Evolutionary conservation across 139 green algal species (phyloP).

Genomic region (Axilococcus clingmanii): DNA sequence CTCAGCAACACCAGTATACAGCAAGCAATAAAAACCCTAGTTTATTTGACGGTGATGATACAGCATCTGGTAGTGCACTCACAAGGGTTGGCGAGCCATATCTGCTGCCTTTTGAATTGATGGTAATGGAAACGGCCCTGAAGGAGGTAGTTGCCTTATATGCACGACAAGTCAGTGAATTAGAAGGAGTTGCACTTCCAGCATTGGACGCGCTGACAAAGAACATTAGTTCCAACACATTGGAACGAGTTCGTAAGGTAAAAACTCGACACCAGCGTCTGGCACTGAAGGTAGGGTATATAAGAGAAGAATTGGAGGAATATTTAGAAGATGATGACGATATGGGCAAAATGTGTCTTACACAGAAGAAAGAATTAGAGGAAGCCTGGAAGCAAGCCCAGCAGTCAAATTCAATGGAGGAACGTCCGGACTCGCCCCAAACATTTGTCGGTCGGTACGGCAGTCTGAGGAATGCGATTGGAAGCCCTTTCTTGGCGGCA

Average conservation of each 20-base stretch:
- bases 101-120: constrained; percentile 62
- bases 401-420: background rate
- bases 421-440: background rate
- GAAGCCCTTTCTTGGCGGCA: background rate
- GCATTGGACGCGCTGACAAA: constrained; percentile 64
- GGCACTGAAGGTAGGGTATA: constrained; percentile 30
- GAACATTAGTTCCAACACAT: constrained; percentile 38
- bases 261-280: constrained; percentile 75
- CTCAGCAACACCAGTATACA: too few species aligned
- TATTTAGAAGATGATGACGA: constrained; percentile 76
- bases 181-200: constrained; percentile 51
- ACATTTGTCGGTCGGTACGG: background rate
- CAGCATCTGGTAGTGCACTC: background rate
- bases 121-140: constrained; percentile 55
- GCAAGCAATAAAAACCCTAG: constrained; percentile 7
- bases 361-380: constrained; percentile 33
- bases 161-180: constrained; percentile 45
- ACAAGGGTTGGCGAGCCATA: background rate
- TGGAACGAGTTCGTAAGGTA: constrained; percentile 68
- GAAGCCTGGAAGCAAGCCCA: constrained; percentile 3
- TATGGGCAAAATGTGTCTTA: constrained; percentile 77
- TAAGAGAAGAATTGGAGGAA: constrained; percentile 58
- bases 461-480: background rate
- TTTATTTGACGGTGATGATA: constrained; percentile 5
- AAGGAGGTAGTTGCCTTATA: constrained; percentile 33